These are phyloP conservation scores for Lipomyces chichibuensis DNA, from an alignment of 805 yeast species.

Conservation along the genomic window DNA sequence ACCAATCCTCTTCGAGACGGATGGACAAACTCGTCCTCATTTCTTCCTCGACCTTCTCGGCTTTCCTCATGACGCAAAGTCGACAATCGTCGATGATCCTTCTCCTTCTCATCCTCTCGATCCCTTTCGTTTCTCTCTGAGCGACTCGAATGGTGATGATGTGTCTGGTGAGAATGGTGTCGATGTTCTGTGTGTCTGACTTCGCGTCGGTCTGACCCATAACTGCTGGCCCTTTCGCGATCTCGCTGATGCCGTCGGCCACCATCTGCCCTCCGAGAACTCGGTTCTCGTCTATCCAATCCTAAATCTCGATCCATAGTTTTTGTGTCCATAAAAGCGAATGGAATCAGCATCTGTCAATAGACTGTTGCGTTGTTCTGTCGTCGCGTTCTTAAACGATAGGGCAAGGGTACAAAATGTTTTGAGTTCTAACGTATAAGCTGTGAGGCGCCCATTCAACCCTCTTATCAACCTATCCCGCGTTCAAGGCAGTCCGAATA, in stretches of 20 bases:
- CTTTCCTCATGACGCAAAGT: conserved; percentile 1
- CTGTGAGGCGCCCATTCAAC: too few relatives aligned
- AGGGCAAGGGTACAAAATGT: too few relatives aligned
- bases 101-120: background rate
- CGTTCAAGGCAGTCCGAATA: background rate
- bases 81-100: background rate
- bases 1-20: background rate
- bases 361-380: too few relatives aligned
- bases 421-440: too few relatives aligned
- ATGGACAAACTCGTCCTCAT: conserved; percentile 8
- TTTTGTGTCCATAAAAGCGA: background rate
- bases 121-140: background rate
- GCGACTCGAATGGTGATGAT: background rate
- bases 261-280: background rate
- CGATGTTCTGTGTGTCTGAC: background rate
- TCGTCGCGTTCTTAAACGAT: too few relatives aligned
- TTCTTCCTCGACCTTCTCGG: background rate
- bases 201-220: background rate
- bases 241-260: background rate
- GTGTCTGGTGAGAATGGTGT: background rate
- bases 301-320: background rate
- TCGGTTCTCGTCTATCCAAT: background rate
- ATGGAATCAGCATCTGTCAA: too few relatives aligned
- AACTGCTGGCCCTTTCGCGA: background rate
- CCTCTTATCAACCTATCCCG: too few relatives aligned